Base-by-base conservation (phyloP, 805 yeast species). In the Yarrowia porcina region DNA sequence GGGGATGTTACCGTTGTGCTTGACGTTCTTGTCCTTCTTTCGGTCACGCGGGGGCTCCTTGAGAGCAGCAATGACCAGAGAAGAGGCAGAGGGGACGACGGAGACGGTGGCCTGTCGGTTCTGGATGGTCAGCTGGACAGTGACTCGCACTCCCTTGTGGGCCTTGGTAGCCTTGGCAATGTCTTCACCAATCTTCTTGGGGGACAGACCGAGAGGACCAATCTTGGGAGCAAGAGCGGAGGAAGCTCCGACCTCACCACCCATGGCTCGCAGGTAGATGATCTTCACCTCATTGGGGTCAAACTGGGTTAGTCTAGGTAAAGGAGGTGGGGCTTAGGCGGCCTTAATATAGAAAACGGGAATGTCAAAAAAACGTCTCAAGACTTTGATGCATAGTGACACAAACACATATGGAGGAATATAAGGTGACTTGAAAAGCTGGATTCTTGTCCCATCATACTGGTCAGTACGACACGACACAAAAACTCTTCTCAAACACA, bases 141-240 rank as follows among this genome's bases (percentile, higher is more conserved):
- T 94, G 77, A 94, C 98, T 82, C 93, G 90, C 77, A 94, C 93
- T 86, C 99, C 99, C 85, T 94, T 94, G 96, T 86, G 93, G 79
- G 88, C 86, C 84, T 89, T 88, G 84, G 99, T 93, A 80, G 99
- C 99, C 88, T 94, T 94, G 80, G 99, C 99, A 76, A 94, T 94
- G 80, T 94, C 99, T 83, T 94, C 99, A 92, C 99, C 99, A 78
- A 94, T 97, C 88, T 94, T 93, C 96, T 93, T 94, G 85, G 99
- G 97, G 69, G 97, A 91, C 75, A 94, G 85, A 91, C 99, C 99
- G 79, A 94, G 90, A 75, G 99, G 99, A 90, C 99, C 99, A 79
- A 94, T 94, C 93, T 94, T 94, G 80, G 99, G 99, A 75, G 99
- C 99, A 77, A 94, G 89, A 72, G 99, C 97, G 72, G 99, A 89